Evolutionary conservation across 306 rosid species (phyloP).

Genomic region (Prunus campanulata): DNA sequence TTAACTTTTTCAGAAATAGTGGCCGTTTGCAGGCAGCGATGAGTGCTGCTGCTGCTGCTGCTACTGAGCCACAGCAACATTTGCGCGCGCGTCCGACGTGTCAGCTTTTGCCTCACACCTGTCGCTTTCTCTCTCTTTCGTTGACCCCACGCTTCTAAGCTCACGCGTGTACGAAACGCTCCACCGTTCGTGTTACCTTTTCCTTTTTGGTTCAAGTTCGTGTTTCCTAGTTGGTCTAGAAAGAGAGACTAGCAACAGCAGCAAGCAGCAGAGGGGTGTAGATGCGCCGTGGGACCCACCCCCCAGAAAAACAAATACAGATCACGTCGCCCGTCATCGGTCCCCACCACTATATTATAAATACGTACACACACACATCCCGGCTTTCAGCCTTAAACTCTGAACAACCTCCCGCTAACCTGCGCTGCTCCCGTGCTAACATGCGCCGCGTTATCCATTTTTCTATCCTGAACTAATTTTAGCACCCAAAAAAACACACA

Average conservation of each 20-base stretch:
- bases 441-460: neutral
- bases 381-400: constrained; percentile 8
- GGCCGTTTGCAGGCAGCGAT: constrained; percentile 43
- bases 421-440: neutral
- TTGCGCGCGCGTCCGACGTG: constrained; percentile 80
- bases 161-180: constrained; percentile 25
- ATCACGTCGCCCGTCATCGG: neutral
- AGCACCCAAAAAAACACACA: neutral
- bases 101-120: constrained; percentile 67
- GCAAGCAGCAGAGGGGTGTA: constrained; percentile 12
- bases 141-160: constrained; percentile 35
- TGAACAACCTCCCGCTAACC: neutral
- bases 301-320: neutral
- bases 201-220: too few species aligned
- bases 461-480: neutral
- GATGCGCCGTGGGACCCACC: constrained; percentile 34
- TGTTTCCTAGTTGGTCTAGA: constrained; percentile 18
- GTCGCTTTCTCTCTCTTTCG: constrained; percentile 38
- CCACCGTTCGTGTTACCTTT: constrained; percentile 12
- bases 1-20: neutral
- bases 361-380: neutral
- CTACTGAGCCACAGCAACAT: constrained; percentile 65
- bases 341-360: neutral
- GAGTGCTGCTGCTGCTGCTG: constrained; percentile 4
- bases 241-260: constrained; percentile 10